These are phyloP conservation scores for Termitomyces sp. DNA, from an alignment of 768 basidiomycete genomes.

Conservation along the genomic window DNA sequence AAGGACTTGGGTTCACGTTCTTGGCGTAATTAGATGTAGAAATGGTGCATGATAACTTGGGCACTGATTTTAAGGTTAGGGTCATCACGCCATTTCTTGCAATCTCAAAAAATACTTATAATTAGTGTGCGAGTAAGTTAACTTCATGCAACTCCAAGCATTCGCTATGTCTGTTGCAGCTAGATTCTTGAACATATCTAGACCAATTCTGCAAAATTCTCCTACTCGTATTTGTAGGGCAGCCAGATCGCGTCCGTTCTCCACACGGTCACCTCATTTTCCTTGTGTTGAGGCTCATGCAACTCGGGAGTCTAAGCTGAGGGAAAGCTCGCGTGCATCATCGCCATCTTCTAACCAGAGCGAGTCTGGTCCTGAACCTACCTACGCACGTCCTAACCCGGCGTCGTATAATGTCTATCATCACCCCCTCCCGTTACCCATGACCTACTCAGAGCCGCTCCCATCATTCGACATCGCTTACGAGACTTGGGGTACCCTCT, in stretches of 20 bases:
- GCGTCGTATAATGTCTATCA: conserved; percentile 67
- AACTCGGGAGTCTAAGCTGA: conserved; percentile 52
- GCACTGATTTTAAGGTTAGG: conserved; percentile 15
- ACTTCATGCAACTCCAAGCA: neutral
- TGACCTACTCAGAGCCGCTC: conserved; percentile 53
- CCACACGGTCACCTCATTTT: conserved; percentile 33
- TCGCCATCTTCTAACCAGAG: conserved; percentile 15
- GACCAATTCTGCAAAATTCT: neutral
- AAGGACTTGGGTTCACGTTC: conserved; percentile 41
- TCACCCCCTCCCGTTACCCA: conserved; percentile 53
- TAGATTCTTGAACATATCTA: conserved; percentile 1
- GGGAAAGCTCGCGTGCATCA: conserved; percentile 21
- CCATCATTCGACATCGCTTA: conserved; percentile 85
- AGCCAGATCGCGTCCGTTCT: conserved; percentile 3
- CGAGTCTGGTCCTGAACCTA: conserved; percentile 71
- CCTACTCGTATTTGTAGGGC: neutral
- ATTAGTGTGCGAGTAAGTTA: neutral
- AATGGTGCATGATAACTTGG: neutral
- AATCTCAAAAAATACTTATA: neutral
- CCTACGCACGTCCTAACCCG: conserved; percentile 78
- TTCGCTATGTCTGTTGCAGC: conserved; percentile 8
- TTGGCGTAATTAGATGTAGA: conserved; percentile 22
- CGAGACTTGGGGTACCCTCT: conserved; percentile 96
- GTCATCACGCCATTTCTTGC: conserved; percentile 14
- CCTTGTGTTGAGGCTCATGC: conserved; percentile 85